Evolutionary conservation across 208 protist species (phyloP).

Genomic region (Wallacemonas collosoma): DNA sequence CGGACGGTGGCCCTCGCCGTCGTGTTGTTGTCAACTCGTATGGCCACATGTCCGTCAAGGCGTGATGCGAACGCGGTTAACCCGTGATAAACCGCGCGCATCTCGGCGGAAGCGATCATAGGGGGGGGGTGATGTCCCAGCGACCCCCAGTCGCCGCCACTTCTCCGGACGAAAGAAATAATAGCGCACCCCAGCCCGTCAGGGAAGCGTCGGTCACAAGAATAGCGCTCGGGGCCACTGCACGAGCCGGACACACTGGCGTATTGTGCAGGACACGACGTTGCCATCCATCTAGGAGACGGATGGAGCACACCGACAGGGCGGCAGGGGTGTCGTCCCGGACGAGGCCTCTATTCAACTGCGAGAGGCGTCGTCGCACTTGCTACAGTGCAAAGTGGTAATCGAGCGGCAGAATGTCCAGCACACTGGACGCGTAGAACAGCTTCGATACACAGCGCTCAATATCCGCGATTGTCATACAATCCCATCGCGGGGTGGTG

Average conservation of each 20-base stretch:
- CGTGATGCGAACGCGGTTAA: neutral
- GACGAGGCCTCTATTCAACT: conserved; percentile 4
- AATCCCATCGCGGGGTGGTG: neutral
- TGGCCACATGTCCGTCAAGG: neutral
- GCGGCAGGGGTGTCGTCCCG: neutral
- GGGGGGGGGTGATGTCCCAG: neutral
- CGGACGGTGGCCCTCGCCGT: neutral
- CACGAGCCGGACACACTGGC: conserved; percentile 3
- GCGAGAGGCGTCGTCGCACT: conserved; percentile 6
- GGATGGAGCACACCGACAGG: neutral
- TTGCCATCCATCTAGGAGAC: neutral
- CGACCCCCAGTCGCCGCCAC: conserved; percentile 2
- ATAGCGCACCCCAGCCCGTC: neutral
- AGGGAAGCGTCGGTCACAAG: neutral
- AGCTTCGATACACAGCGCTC: conserved; percentile 11
- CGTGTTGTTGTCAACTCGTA: neutral
- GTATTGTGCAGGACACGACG: neutral
- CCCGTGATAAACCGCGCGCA: neutral
- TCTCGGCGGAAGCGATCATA: neutral
- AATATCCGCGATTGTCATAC: conserved; percentile 9
- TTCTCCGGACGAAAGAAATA: neutral
- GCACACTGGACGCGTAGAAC: neutral
- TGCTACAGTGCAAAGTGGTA: conserved; percentile 5
- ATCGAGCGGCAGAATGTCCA: neutral
- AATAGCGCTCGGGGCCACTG: neutral